Conservation (phyloP, 2,329 filamentous ascomycete species). For the Dendryphion nanum region DNA sequence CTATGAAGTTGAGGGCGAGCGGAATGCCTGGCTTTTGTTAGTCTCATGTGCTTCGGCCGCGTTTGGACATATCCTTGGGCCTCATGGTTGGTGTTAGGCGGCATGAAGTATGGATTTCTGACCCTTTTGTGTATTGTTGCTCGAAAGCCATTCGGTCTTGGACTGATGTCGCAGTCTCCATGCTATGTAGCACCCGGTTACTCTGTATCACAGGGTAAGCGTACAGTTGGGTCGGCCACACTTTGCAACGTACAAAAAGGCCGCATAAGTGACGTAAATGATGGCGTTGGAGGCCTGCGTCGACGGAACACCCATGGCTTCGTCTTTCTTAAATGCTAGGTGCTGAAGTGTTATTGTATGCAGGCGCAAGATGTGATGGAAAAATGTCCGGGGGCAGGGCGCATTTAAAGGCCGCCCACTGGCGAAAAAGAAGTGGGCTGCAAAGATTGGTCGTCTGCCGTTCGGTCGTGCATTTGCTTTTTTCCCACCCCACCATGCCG, state of each 20-base stretch:
- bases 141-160: conserved; percentile 69
- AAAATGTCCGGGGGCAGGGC: no score
- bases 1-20: conserved; percentile 84
- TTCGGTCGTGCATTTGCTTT: no score
- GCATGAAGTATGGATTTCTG: conserved; percentile 12
- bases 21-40: conserved; percentile 61
- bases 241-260: conserved; percentile 64
- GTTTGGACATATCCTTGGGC: no score
- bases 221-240: not conserved
- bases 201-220: conserved; percentile 44
- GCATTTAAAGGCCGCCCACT: no score
- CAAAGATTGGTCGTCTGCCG: no score
- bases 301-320: conserved; percentile 78
- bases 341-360: no score
- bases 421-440: no score
- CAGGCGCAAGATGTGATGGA: no score
- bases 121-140: conserved; percentile 84
- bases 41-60: no score
- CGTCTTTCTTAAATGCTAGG: no score
- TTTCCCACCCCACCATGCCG: no score
- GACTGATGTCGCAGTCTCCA: conserved; percentile 60
- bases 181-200: conserved; percentile 61
- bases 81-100: no score
- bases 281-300: conserved; percentile 76
- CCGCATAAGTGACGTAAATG: conserved; percentile 75